These are phyloP conservation scores for Emergomyces pasteurianus DNA, from an alignment of 2,329 filamentous ascomycete genomes.

Conservation along the genomic window DNA sequence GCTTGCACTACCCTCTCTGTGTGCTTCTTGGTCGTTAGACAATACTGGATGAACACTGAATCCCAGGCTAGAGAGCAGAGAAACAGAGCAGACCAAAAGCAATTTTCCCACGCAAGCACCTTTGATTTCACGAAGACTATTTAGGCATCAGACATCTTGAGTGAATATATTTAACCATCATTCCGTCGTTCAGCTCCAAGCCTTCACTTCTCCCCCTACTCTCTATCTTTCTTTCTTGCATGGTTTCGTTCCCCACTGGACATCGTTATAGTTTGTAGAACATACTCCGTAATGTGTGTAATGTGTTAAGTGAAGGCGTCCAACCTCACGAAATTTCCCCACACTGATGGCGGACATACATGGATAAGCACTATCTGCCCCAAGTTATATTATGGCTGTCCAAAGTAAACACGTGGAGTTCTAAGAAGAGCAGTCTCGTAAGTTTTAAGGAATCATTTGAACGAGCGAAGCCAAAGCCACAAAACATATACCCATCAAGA, in stretches of 20 bases:
- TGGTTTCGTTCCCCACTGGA: neutral
- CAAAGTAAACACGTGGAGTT: neutral
- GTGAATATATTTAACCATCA: conserved; percentile 2
- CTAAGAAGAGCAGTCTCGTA: neutral
- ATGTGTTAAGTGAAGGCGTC: neutral
- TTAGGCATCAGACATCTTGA: conserved; percentile 1
- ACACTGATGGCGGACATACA: neutral
- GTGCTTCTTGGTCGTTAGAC: neutral
- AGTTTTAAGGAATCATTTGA: neutral
- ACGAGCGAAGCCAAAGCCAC: neutral
- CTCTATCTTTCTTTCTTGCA: neutral
- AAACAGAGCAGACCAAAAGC: neutral
- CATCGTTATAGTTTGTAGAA: neutral
- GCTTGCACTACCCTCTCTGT: neutral
- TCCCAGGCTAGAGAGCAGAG: too few relatives aligned
- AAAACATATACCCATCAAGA: neutral
- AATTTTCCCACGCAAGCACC: neutral
- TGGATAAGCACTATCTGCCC: neutral
- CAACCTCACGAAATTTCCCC: neutral
- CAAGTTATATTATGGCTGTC: neutral
- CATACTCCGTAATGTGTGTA: neutral
- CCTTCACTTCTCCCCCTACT: neutral
- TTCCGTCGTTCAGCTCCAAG: neutral
- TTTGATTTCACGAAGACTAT: neutral
- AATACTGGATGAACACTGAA: neutral